Percentiles rank a stretch among this genome's conserved stretches.
Evolutionary conservation across 305 asterid species (phyloP).

Genomic region (Solanum chacoense): DNA sequence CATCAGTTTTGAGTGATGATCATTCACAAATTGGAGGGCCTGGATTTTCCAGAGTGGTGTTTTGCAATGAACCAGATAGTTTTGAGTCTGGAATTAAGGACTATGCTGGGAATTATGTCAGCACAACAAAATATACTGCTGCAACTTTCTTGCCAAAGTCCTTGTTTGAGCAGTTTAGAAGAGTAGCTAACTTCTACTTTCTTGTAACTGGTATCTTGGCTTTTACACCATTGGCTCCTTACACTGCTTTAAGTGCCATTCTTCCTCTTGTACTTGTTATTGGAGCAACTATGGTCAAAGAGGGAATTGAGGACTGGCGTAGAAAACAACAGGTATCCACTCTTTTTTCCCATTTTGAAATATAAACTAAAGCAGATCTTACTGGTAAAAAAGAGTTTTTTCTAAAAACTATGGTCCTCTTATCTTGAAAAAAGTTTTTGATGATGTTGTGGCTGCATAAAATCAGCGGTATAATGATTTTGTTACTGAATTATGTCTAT

Average conservation of each 20-base stretch:
- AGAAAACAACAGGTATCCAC: constrained; percentile 57
- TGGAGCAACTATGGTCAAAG: constrained; percentile 76
- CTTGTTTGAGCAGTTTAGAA: constrained; percentile 89
- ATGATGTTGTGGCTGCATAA: background rate
- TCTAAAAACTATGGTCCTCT: background rate
- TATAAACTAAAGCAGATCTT: background rate
- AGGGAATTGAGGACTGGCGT: constrained; percentile 70
- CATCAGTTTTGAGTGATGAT: constrained; percentile 32
- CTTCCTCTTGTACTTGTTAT: constrained; percentile 60
- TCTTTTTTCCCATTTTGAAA: background rate
- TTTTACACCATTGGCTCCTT: constrained; percentile 69
- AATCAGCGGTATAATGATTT: background rate
- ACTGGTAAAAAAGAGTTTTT: background rate
- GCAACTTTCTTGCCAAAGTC: constrained; percentile 81
- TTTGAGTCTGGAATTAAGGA: constrained; percentile 25
- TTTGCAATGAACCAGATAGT: constrained; percentile 58
- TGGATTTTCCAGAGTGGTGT: constrained; percentile 80
- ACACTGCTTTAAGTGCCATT: constrained; percentile 56
- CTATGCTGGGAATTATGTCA: constrained; percentile 65
- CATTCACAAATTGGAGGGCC: constrained; percentile 76
- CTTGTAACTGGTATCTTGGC: constrained; percentile 60
- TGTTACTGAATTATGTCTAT: background rate
- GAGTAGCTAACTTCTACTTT: constrained; percentile 86
- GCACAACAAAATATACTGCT: constrained; percentile 65
- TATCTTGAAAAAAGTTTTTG: background rate